Percentiles rank a stretch among this genome's conserved stretches.
Conservation (phyloP, 2,329 filamentous ascomycete species). For the Talaromyces sp. region DNA sequence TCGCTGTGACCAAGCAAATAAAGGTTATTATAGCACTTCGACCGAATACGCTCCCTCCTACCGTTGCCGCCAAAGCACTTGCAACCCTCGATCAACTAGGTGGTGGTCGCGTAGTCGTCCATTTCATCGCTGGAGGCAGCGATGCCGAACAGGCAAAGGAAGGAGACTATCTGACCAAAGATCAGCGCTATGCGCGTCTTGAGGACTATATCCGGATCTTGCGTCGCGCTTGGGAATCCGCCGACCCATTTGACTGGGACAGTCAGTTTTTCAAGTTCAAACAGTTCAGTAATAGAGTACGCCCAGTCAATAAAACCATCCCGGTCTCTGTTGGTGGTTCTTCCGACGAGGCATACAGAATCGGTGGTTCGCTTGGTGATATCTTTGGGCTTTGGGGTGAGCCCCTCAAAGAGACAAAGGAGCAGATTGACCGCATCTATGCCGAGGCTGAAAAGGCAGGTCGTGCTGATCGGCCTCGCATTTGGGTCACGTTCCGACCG, state of each 20-base stretch:
- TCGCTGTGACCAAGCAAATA: slow-evolving; percentile 57
- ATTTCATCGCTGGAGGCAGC: slow-evolving; percentile 63
- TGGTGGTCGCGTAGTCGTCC: slow-evolving; percentile 58
- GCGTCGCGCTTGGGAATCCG: slow-evolving; percentile 57
- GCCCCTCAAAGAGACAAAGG: slow-evolving; percentile 62
- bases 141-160: slow-evolving; percentile 61
- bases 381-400: slow-evolving; percentile 66
- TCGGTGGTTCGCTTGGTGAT: slow-evolving; percentile 59
- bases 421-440: slow-evolving; percentile 62
- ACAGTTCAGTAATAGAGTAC: slow-evolving; percentile 55
- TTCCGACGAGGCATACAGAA: slow-evolving; percentile 59
- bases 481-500: slow-evolving; percentile 65
- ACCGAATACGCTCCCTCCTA: slow-evolving; percentile 62
- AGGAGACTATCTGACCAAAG: slow-evolving; percentile 60
- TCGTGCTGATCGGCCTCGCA: slow-evolving; percentile 55
- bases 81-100: slow-evolving; percentile 62
- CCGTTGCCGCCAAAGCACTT: slow-evolving; percentile 61
- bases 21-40: slow-evolving; percentile 62
- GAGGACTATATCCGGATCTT: slow-evolving; percentile 64
- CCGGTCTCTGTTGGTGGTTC: slow-evolving; percentile 61
- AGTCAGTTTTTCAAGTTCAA: slow-evolving; percentile 62
- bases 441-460: slow-evolving; percentile 59
- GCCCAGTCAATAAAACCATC: slow-evolving; percentile 55
- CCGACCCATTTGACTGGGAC: slow-evolving; percentile 62
- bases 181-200: slow-evolving; percentile 57